These are phyloP conservation scores for Keithomyces neogunnii DNA, from an alignment of 2,329 filamentous ascomycete species.

Conservation along the genomic window DNA sequence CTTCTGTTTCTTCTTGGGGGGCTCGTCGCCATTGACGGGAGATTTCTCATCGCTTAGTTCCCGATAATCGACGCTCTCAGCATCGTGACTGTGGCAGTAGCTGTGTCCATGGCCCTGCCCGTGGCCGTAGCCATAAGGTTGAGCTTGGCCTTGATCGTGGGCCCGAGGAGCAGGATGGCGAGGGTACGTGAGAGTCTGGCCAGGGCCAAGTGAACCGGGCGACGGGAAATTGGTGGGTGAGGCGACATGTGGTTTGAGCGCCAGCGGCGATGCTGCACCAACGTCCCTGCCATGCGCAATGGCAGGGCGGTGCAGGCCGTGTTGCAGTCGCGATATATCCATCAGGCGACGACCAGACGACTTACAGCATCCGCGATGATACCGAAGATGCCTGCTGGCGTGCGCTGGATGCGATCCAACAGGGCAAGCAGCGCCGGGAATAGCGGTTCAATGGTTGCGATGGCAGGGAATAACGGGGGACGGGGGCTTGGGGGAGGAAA, in stretches of 20 bases:
- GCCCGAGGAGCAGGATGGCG: not conserved
- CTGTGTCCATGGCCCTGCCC: not conserved
- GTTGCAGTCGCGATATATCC: conserved; percentile 8
- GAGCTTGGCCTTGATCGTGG: not conserved
- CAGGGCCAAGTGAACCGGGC: not conserved
- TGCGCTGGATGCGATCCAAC: not conserved
- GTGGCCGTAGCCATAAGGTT: not conserved
- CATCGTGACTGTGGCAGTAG: conserved; percentile 1
- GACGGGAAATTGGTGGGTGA: conserved; percentile 6
- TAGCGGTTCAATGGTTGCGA: conserved; percentile 10
- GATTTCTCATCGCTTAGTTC: conserved; percentile 6
- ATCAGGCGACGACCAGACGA: conserved; percentile 1
- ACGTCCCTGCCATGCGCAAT: conserved; percentile 1
- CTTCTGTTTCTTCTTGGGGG: conserved; percentile 65
- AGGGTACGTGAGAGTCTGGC: conserved; percentile 3
- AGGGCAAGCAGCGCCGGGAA: not conserved
- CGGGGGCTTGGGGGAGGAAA: conserved; percentile 1
- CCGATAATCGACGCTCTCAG: conserved; percentile 9
- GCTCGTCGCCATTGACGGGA: conserved; percentile 23
- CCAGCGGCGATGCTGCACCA: conserved; percentile 2
- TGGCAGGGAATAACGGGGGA: conserved; percentile 21
- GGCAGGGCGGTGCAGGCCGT: conserved; percentile 3
- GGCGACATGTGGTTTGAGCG: conserved; percentile 5
- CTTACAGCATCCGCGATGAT: not conserved
- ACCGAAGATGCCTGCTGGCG: not conserved